A percentile compares a stretch with the other conserved stretches of the same genome.
Conservation (phyloP, 2,329 filamentous ascomycete genomes). For the Colletotrichum endophyticum region DNA sequence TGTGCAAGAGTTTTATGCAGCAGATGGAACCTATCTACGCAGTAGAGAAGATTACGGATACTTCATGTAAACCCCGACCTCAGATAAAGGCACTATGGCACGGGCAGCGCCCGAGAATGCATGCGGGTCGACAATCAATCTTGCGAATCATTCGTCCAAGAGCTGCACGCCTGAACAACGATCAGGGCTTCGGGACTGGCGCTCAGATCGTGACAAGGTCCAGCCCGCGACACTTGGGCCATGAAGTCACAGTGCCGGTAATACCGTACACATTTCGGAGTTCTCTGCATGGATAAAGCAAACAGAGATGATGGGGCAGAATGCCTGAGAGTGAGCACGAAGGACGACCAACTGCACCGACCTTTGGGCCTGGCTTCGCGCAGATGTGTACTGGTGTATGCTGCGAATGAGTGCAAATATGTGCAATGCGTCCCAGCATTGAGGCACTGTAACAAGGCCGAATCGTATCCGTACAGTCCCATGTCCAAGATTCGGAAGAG, state of each 20-base stretch:
- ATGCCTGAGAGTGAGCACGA: background rate
- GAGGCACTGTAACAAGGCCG: background rate
- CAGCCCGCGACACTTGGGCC: background rate
- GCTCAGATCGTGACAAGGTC: conserved; percentile 3
- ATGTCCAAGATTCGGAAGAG: background rate
- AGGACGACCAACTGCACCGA: background rate
- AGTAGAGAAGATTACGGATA: background rate
- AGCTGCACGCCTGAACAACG: background rate
- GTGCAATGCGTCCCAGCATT: background rate
- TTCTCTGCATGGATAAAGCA: background rate
- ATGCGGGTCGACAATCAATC: background rate
- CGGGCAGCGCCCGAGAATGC: background rate
- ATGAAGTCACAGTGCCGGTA: background rate
- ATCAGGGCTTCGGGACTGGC: conserved; percentile 9
- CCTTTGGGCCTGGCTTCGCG: background rate
- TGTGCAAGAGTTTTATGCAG: background rate
- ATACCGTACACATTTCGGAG: background rate
- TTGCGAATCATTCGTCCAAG: background rate
- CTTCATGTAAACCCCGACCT: background rate
- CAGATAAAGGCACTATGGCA: background rate
- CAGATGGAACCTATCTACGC: background rate
- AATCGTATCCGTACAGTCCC: background rate
- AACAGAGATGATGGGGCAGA: background rate
- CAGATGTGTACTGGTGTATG: background rate
- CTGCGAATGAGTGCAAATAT: background rate